Evolutionary conservation across 768 basidiomycete genomes (phyloP), one percentile per base, ranked within the genome.

Genomic region (Plicaturopsis crispa): DNA sequence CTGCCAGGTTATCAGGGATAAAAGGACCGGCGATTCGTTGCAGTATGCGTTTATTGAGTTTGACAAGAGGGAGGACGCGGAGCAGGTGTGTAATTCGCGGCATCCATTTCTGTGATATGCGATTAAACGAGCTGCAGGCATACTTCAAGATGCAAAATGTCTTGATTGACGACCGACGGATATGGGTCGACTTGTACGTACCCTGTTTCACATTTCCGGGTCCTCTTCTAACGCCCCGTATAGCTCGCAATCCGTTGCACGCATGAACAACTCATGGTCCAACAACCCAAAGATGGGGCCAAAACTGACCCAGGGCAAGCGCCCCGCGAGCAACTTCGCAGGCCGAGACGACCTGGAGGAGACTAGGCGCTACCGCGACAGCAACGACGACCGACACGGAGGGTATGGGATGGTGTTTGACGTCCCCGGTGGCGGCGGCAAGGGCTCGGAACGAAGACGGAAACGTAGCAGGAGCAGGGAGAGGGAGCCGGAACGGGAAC

Each of bases 111-210:
- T 45, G 13, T 39, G 6, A 28, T 39, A 19, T 26, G 33, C 13
- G 22, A 31, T 32, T 23, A 24, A 35, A 3, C 26, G 26, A 8
- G 26, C 8, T 28, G 14, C 47, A 92, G 85, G 96, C 90, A 6
- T 99, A 98, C 60, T 93, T 98, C 66, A 99, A 98, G 60, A 99
- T 99, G 96, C 96, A 98, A 57, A 98, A 98, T 51, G 96, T 98
- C 0, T 67, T 99, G 8, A 86, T 99, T 10, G 96, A 99, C 54
- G 96, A 99, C 60, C 76, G 92, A 11, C 78, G 96, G 10, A 98
- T 99, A 52, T 98, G 94, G 90, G 94, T 99, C 45, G 96, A 98
- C 62, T 98, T 99, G 84, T 28, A 28, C 14, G 26, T 28, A 14
- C 26, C 26, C 8, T 93, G 50, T 44, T 84, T 70, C 24, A n/a